phyloP scores from a whole-genome alignment of 2,329 filamentous ascomycete genomes.

The Colletotrichum aenigma region DNA sequence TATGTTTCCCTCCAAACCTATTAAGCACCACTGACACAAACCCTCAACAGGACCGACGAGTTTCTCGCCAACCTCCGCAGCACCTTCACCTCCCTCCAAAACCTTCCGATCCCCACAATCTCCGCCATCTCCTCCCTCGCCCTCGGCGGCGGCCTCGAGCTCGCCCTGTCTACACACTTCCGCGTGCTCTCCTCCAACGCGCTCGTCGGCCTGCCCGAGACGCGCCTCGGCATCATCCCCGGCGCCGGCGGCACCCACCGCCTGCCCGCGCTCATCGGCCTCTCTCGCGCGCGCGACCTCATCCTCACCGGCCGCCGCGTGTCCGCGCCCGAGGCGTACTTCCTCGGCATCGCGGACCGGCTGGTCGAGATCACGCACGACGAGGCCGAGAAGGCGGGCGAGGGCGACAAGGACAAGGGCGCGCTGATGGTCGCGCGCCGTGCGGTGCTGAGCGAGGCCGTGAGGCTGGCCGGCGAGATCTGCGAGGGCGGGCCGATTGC shows the following conservation, averaged over 20 bases:
- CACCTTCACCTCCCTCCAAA: conserved; percentile 75
- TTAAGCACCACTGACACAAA: background rate
- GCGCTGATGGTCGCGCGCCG: conserved; percentile 65
- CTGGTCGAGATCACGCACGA: conserved; percentile 74
- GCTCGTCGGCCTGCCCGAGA: conserved; percentile 85
- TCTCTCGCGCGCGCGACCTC: conserved; percentile 82
- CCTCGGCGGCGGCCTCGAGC: conserved; percentile 91
- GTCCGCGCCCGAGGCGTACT: conserved; percentile 83
- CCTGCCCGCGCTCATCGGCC: conserved; percentile 80
- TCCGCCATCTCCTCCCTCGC: conserved; percentile 84
- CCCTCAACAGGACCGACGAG: conserved; percentile 65
- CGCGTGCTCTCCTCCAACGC: conserved; percentile 85
- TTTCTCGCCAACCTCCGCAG: conserved; percentile 80
- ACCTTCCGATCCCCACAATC: conserved; percentile 87
- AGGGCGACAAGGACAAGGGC: conserved; percentile 34
- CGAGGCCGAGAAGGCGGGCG: conserved; percentile 37
- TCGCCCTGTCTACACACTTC: conserved; percentile 88
- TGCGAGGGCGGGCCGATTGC: conserved; percentile 90
- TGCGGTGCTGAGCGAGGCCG: conserved; percentile 74
- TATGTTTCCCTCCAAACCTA: conserved; percentile 43
- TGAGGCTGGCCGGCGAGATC: conserved; percentile 81
- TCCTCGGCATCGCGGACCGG: conserved; percentile 88
- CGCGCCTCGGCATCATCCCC: conserved; percentile 89
- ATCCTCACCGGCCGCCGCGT: conserved; percentile 91
- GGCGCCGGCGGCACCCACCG: conserved; percentile 93